These are phyloP conservation scores for Polymyxa betae DNA, from an alignment of 208 protist species.

Conservation along the genomic window DNA sequence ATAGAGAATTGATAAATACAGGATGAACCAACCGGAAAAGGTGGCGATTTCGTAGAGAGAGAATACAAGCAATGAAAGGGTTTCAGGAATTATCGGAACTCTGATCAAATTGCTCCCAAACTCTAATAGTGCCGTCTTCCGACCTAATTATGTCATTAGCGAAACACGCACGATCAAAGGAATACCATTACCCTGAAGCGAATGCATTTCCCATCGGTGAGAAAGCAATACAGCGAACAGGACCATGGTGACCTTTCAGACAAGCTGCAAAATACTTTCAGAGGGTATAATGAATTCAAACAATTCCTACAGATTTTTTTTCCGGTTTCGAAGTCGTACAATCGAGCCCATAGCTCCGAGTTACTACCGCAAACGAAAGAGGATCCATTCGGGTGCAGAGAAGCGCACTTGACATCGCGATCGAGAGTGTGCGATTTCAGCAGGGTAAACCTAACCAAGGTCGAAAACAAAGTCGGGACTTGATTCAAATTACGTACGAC, in stretches of 20 bases:
- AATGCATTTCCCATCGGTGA: conserved; percentile 54
- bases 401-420: conserved; percentile 53
- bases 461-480: background rate
- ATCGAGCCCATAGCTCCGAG: conserved; percentile 56
- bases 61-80: too few relatives aligned
- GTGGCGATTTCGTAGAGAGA: too few relatives aligned
- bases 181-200: conserved; percentile 57
- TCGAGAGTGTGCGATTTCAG: background rate
- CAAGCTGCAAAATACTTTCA: conserved; percentile 23
- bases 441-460: background rate
- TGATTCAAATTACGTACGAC: background rate
- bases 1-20: too few relatives aligned
- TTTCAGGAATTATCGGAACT: too few relatives aligned
- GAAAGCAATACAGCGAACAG: conserved; percentile 65
- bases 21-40: too few relatives aligned
- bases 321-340: conserved; percentile 58
- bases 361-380: conserved; percentile 52
- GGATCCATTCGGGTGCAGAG: conserved; percentile 56
- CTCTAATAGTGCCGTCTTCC: conserved; percentile 62
- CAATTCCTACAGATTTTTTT: too few relatives aligned
- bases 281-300: background rate
- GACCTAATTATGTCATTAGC: background rate
- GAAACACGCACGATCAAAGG: background rate
- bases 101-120: too few relatives aligned
- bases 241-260: conserved; percentile 67